Evolutionary conservation across 495 filamentous ascomycete genomes (phyloP).

Genomic region (Hypomontagnella monticulosa): DNA sequence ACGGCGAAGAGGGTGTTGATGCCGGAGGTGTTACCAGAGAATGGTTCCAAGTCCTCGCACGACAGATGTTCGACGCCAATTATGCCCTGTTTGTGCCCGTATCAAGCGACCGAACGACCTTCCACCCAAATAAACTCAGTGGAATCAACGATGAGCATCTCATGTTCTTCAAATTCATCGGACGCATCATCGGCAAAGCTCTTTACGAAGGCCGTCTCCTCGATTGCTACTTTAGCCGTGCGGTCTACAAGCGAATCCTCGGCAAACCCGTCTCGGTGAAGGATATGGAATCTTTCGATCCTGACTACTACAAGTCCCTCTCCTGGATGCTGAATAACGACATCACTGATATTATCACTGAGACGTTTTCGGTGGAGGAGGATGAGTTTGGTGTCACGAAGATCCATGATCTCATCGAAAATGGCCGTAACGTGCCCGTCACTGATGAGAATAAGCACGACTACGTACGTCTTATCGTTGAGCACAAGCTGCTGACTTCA

Average conservation of each 20-base stretch:
- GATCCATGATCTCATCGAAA: constrained; percentile 84
- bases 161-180: constrained; percentile 99
- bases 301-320: constrained; percentile 99
- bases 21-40: constrained; percentile 97
- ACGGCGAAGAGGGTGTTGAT: constrained; percentile 97
- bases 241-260: constrained; percentile 97
- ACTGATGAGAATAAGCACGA: constrained; percentile 99
- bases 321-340: constrained; percentile 99
- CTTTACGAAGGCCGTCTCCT: constrained; percentile 95
- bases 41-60: constrained; percentile 98
- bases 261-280: constrained; percentile 95
- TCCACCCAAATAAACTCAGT: constrained; percentile 95
- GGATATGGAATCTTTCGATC: constrained; percentile 98
- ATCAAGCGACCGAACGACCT: constrained; percentile 97
- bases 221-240: constrained; percentile 98
- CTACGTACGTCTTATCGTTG: constrained; percentile 92
- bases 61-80: constrained; percentile 99
- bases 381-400: constrained; percentile 91
- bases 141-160: constrained; percentile 94
- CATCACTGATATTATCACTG: constrained; percentile 98
- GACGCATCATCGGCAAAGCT: constrained; percentile 97
- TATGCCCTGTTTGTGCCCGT: constrained; percentile 97
- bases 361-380: constrained; percentile 93
- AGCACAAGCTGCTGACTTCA: constrained; percentile 88
- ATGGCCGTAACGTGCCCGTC: constrained; percentile 90